Base-by-base conservation (phyloP, 2,329 filamentous ascomycete species). In the Sporothrix schenckii region DNA sequence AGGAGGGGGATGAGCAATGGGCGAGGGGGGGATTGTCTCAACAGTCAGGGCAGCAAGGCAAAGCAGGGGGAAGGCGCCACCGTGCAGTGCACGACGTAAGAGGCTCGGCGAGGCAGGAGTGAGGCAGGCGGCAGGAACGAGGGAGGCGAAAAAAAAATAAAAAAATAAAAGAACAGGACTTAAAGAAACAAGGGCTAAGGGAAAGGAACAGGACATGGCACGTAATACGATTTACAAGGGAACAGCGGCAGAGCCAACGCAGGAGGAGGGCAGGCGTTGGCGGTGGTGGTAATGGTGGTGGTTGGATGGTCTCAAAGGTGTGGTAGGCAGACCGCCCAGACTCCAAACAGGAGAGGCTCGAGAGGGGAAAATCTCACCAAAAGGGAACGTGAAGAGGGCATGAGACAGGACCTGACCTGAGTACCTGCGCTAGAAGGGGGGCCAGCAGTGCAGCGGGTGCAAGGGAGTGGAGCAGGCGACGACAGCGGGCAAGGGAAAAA, bases 371-470 rank as follows among this genome's bases (percentile, higher is more conserved):
- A 4, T 16, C 41, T 16, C 41, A 44, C 19, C 39, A 47, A 44
- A 44, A n/a, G 58, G 41, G 11, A 24, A 21, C 16, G n/a, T 27
- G 34, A 24, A 50, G 49, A 19, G 34, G n/a, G 39, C n/a, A 2
- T 24, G n/a, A 63, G 34, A 47, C 27, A 24, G 41, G 41, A 16
- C 14, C 39, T 49, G 56, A 60, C 34, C 54, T 44, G 67, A 67
- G 70, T 72, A 72, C 70, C 70, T 72, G 70, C 70, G 70, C 70
- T 72, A 72, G 70, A 63, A 66, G 53, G 53, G 52, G 53, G 47
- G 41, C 52, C 30, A 69, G 61, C 41, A 67, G 47, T 39, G 30
- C 21, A 63, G 70, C 39, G 21, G 44, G 61, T 56, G 67, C 60
- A 67, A 61, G 70, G 69, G 61, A 49, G 63, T 65, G 61, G 61